Evolutionary conservation across 2,329 filamentous ascomycete species (phyloP), one percentile per base, ranked within the genome.

Genomic region (Aspergillus versicolor): DNA sequence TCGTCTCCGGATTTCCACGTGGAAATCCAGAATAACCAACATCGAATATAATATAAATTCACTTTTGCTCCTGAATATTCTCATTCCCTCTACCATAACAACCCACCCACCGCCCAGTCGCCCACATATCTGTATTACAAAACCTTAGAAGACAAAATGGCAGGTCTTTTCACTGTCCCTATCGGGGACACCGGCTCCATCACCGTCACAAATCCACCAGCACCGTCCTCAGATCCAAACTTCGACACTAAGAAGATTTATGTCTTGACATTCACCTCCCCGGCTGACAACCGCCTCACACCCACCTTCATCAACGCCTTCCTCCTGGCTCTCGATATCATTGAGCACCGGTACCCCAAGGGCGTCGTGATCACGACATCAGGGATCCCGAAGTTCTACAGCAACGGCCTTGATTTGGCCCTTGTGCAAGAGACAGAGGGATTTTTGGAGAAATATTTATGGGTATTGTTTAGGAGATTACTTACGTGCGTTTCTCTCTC

Each of bases 351-450:
- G 53, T 81, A 88, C 66, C 79, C 83, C 0, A 82, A 83, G n/a
- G 90, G 90, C 52, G 89, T 92, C 5, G 80, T 94, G 13, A 78
- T 92, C 57, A 93, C 90, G 5, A 93, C 90, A 0, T 89, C 86
- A 42, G 84, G 81, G 47, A 88, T 92, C 57, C 71, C 79, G 51
- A 94, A 94, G 70, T 93, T 93, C 79, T 94, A 89, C 77, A 88
- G 83, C 72, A 93, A 93, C 75, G 90, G 90, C 0, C 81, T 94
- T n/a, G 89, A 94, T 71, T 82, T 92, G 13, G 80, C 85, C 40
- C 83, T 89, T 69, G 88, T 86, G n/a, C 67, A 80, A 34, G 73
- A 75, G 30, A 84, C 83, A 0, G 80, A 84, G 1, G 80, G 79
- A 3, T 93, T 89, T 77, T 84, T 85, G 66, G 75, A 83, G 1